Percentiles rank a stretch among this genome's conserved stretches.
phyloP scores from a whole-genome alignment of 1,284 basidiomycete genomes.

The Kalmanozyma brasiliensis region DNA sequence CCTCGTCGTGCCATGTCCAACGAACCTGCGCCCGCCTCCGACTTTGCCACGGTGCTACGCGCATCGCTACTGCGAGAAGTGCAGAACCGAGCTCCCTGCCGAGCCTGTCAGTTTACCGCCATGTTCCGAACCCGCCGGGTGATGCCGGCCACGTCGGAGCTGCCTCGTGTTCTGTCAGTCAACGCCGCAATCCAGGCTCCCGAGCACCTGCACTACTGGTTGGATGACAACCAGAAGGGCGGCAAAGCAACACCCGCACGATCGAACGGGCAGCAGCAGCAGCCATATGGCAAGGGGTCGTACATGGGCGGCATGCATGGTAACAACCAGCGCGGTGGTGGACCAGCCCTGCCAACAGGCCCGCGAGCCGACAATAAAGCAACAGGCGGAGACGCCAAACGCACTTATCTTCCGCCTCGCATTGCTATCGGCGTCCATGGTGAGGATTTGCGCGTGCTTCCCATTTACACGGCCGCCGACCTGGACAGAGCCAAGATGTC shows the following conservation, averaged over 20 bases:
- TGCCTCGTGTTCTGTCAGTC: slow-evolving; percentile 87
- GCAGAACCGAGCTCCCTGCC: slow-evolving; percentile 85
- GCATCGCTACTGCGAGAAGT: slow-evolving; percentile 83
- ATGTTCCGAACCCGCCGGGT: slow-evolving; percentile 75
- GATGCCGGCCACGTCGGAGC: slow-evolving; percentile 70
- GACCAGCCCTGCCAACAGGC: slow-evolving; percentile 13
- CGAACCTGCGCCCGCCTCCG: slow-evolving; percentile 71
- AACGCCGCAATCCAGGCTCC: slow-evolving; percentile 84
- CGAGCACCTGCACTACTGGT: slow-evolving; percentile 82
- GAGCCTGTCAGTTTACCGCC: slow-evolving; percentile 73
- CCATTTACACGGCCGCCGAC: slow-evolving; percentile 33
- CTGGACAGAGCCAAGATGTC: slow-evolving; percentile 27
- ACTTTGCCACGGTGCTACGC: slow-evolving; percentile 80
- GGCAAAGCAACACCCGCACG: slow-evolving; percentile 9
- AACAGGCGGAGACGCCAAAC: slow-evolving; percentile 23
- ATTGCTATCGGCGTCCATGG: slow-evolving; percentile 47
- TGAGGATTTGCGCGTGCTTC: slow-evolving; percentile 46
- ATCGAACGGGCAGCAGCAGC: slow-evolving; percentile 5
- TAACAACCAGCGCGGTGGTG: slow-evolving; percentile 64
- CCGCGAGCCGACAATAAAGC: slow-evolving; percentile 12
- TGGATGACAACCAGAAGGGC: slow-evolving; percentile 71
- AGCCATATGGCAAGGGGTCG: slow-evolving; percentile 18
- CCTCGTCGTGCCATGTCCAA: slow-evolving; percentile 76
- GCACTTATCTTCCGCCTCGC: slow-evolving; percentile 70
- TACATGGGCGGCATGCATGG: slow-evolving; percentile 33